A percentile compares a stretch with the other conserved stretches of the same genome.
Conservation (phyloP, 768 basidiomycete species). For the Psilocybe tampanensis region DNA sequence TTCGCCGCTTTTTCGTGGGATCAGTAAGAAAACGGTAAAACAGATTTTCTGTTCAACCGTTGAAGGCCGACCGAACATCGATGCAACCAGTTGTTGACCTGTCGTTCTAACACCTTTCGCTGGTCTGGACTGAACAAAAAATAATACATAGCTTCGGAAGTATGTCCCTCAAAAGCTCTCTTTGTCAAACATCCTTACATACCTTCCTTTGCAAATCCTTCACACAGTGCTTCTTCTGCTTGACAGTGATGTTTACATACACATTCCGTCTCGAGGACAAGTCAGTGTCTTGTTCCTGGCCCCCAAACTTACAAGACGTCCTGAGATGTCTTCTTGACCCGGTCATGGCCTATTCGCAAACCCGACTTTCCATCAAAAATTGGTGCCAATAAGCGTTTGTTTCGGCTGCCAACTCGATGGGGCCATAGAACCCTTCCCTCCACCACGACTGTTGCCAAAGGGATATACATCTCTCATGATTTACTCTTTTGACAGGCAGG, state of each 20-base stretch:
- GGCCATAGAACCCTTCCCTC: neutral
- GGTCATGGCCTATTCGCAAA: neutral
- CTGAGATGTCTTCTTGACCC: neutral
- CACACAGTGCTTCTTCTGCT: neutral
- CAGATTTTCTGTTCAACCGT: neutral
- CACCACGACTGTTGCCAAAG: slow-evolving; percentile 16
- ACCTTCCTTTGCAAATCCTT: neutral
- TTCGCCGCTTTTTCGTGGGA: slow-evolving; percentile 14
- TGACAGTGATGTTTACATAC: slow-evolving; percentile 6
- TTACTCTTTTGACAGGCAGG: slow-evolving; percentile 1
- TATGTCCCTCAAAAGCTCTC: neutral
- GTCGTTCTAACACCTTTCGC: too few relatives aligned
- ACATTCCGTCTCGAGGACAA: slow-evolving; percentile 3
- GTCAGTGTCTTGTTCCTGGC: neutral
- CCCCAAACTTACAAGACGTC: neutral
- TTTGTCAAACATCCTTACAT: neutral
- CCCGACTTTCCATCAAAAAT: neutral
- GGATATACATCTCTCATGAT: slow-evolving; percentile 10
- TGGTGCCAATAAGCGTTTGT: neutral
- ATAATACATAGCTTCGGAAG: neutral
- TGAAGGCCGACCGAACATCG: neutral
- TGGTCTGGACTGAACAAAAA: too few relatives aligned
- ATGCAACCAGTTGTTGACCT: neutral
- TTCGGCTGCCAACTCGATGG: slow-evolving; percentile 1
- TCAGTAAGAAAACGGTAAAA: neutral